A percentile compares a stretch with the other conserved stretches of the same genome.
Evolutionary conservation across 768 basidiomycete species (phyloP).

Genomic region (Rubroboletus satanas): DNA sequence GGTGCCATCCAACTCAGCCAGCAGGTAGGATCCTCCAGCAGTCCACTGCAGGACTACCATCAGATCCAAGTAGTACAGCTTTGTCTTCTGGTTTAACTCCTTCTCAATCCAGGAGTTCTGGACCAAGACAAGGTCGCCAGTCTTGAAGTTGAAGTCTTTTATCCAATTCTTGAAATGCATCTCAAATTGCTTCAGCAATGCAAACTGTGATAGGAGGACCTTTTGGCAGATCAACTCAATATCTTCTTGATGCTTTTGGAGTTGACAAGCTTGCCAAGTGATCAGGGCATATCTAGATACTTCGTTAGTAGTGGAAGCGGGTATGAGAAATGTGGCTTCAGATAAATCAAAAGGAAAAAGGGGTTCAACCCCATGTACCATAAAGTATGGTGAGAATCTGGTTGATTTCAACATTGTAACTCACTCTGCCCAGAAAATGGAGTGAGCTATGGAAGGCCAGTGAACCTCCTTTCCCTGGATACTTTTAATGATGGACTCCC

Average conservation of each 20-base stretch:
- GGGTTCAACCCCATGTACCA: conserved; percentile 23
- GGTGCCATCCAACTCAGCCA: not conserved
- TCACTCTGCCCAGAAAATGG: too few species aligned
- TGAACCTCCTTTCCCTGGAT: not conserved
- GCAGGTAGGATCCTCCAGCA: rapidly evolving
- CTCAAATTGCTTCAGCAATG: not conserved
- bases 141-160: rapidly evolving
- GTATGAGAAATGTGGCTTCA: conserved; percentile 21
- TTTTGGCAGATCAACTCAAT: too few species aligned
- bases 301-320: not conserved
- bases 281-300: not conserved
- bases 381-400: not conserved
- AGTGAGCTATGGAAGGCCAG: not conserved
- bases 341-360: conserved; percentile 29
- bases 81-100: not conserved
- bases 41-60: not conserved
- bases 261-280: not conserved
- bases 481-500: not conserved
- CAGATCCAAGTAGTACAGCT: not conserved
- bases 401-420: too few species aligned
- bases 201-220: not conserved
- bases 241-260: not conserved
- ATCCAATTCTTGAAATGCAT: not conserved
- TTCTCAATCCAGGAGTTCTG: not conserved
- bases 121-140: not conserved